Base-by-base conservation (phyloP, 129 eudicot genomes). In the Pulicaria dysenterica region DNA sequence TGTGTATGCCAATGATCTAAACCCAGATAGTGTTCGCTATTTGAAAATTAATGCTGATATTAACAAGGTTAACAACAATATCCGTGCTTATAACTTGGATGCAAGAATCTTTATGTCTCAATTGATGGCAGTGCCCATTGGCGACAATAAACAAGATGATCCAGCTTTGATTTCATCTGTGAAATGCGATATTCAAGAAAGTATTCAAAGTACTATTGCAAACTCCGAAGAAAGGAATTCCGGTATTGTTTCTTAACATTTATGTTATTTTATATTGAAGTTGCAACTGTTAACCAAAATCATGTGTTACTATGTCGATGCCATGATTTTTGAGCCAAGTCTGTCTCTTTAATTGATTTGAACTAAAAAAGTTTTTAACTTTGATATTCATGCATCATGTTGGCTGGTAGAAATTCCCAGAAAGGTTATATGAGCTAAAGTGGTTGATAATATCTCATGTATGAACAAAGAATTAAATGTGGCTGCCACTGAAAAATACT, bases 1-100 rank as follows among this genome's bases (percentile, higher is more conserved):
- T 38, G 96, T 95, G 45, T 88, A 86, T 78, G 97, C 96, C 39
- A 95, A 95, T 83, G 99, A 95, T 79, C 78, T 95, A 24, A 95
- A 95, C 77, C 99, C 99, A 43, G 97, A 90, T 44, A 95, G 99
- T 38, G 38, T 88, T 72, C 93, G 73, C 11, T 95, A 73, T 80
- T 57, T 95, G 77, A 95, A 83, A 83, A 76, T 88, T 37, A 95
- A 95, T 88, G 91, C 97, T 4, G 91, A 95, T 70, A 42, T 83
- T 40, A 95, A 91, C 80, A 95, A 88, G 81, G 99, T 91, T 59
- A 74, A 91, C 60, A 58, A 72, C 73, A 74, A 41, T 67, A 74
- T 95, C 16, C 72, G 37, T 75, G 78, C 89, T 17, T 88, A 83
- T 80, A 95, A 95, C 70, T 46, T 85, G 94, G 99, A 95, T 82